A percentile compares a stretch with the other conserved stretches of the same genome.
These are phyloP conservation scores for Phaffia australis DNA, from an alignment of 768 basidiomycete species.

Conservation along the genomic window DNA sequence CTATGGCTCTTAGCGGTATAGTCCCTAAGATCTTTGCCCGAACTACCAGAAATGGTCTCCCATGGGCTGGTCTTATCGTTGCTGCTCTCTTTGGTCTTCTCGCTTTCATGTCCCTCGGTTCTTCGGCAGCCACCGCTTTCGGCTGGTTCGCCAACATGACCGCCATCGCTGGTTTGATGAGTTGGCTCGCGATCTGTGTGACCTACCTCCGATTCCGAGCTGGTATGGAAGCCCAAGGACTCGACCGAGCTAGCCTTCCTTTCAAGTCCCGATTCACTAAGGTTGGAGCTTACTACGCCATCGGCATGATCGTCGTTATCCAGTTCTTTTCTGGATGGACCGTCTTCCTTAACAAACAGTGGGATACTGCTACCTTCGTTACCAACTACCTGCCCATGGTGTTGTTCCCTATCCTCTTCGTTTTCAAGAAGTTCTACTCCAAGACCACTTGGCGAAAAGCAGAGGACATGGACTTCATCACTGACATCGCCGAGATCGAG, in stretches of 20 bases:
- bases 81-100: slow-evolving; percentile 41
- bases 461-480: slow-evolving; percentile 63
- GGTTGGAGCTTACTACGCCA: slow-evolving; percentile 38
- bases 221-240: slow-evolving; percentile 71
- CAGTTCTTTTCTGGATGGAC: slow-evolving; percentile 34
- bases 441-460: slow-evolving; percentile 44
- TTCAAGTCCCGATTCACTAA: slow-evolving; percentile 54
- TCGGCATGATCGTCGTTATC: slow-evolving; percentile 27
- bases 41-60: slow-evolving; percentile 63
- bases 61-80: slow-evolving; percentile 59
- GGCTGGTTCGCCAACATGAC: slow-evolving; percentile 61
- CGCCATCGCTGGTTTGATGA: slow-evolving; percentile 45
- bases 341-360: slow-evolving; percentile 39
- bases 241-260: slow-evolving; percentile 59
- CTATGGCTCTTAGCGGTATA: slow-evolving; percentile 65
- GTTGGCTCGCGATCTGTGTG: slow-evolving; percentile 67
- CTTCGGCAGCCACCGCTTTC: slow-evolving; percentile 56
- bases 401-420: slow-evolving; percentile 68
- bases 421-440: slow-evolving; percentile 49
- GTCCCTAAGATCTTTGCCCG: slow-evolving; percentile 68
- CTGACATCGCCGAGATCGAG: slow-evolving; percentile 24
- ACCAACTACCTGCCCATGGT: slow-evolving; percentile 31
- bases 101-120: slow-evolving; percentile 29
- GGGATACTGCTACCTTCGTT: slow-evolving; percentile 36
- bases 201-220: slow-evolving; percentile 73